Percentiles rank a stretch among this genome's conserved stretches.
phyloP scores from a whole-genome alignment of 176 grass and related monocot genomes.

The Oryza meridionalis region DNA sequence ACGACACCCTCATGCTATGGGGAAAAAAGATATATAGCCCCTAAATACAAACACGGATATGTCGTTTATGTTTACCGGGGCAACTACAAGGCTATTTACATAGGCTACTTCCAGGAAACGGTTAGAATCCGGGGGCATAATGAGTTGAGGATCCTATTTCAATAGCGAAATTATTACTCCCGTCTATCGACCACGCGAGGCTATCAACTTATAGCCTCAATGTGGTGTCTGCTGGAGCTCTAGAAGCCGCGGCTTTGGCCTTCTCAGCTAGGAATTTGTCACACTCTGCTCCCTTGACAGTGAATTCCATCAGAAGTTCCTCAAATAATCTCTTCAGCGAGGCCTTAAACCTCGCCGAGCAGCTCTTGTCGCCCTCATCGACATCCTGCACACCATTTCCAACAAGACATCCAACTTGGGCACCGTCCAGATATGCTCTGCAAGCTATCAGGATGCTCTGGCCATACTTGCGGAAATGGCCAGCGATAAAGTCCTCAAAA shows the following conservation, averaged over 20 bases:
- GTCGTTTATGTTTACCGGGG: constrained; percentile 14
- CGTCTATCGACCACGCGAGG: not conserved
- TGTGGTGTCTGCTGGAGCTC: constrained; percentile 42
- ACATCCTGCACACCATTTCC: constrained; percentile 76
- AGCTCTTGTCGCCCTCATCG: constrained; percentile 76
- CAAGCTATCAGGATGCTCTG: constrained; percentile 70
- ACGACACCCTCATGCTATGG: not conserved
- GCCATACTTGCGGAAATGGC: constrained; percentile 73
- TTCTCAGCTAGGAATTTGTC: constrained; percentile 53
- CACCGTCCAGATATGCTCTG: constrained; percentile 77
- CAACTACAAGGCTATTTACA: constrained; percentile 46
- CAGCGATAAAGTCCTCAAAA: constrained; percentile 75
- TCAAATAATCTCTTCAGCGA: constrained; percentile 62
- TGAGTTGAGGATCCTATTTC: not conserved
- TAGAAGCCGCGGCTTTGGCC: constrained; percentile 4
- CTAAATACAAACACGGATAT: constrained; percentile 19
- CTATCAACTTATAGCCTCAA: constrained; percentile 41
- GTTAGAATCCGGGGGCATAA: constrained; percentile 28
- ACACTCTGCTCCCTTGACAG: constrained; percentile 62
- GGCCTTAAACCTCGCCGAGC: constrained; percentile 64
- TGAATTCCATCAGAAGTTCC: constrained; percentile 69
- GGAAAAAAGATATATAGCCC: not conserved
- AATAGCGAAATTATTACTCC: constrained; percentile 33
- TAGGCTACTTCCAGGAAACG: constrained; percentile 25
- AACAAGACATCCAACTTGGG: constrained; percentile 77